Evolutionary conservation across 78 protist genomes (phyloP).

Genomic region (Blattamonas nauphoetae): DNA sequence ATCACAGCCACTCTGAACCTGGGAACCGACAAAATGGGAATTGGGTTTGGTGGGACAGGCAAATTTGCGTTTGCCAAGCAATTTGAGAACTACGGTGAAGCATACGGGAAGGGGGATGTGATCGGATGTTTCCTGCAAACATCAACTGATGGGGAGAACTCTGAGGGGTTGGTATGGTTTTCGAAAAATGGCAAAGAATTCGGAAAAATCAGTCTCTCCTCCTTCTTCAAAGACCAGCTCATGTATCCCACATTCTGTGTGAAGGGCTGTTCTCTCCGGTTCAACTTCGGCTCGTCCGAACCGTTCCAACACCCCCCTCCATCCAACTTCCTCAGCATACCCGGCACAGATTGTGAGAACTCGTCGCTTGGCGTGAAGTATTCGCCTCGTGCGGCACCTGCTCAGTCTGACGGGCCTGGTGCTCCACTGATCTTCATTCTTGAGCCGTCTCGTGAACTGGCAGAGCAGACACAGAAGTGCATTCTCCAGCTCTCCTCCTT

Average conservation of each 20-base stretch:
- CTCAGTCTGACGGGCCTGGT: neutral
- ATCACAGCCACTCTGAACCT: slow-evolving; percentile 3
- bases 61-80: neutral
- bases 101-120: slow-evolving; percentile 26
- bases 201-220: neutral
- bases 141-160: no score
- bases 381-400: neutral
- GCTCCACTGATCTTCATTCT: slow-evolving; percentile 30
- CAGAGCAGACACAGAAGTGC: slow-evolving; percentile 47
- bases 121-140: neutral
- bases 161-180: neutral
- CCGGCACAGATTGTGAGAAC: neutral
- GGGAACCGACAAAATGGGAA: slow-evolving; percentile 31
- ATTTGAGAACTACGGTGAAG: slow-evolving; percentile 20
- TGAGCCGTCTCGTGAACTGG: slow-evolving; percentile 68
- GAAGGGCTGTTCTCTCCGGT: slow-evolving; percentile 1
- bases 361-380: neutral
- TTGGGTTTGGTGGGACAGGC: slow-evolving; percentile 46
- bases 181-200: slow-evolving; percentile 14
- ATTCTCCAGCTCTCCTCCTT: slow-evolving; percentile 26
- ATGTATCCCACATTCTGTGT: slow-evolving; percentile 26
- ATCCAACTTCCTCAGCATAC: neutral
- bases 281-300: slow-evolving; percentile 22
- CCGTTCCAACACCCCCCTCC: neutral
- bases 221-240: neutral